Percentiles rank a stretch among this genome's conserved stretches.
Evolutionary conservation across 2,329 filamentous ascomycete genomes (phyloP).

Genomic region (Alternaria hordeiaustralica): DNA sequence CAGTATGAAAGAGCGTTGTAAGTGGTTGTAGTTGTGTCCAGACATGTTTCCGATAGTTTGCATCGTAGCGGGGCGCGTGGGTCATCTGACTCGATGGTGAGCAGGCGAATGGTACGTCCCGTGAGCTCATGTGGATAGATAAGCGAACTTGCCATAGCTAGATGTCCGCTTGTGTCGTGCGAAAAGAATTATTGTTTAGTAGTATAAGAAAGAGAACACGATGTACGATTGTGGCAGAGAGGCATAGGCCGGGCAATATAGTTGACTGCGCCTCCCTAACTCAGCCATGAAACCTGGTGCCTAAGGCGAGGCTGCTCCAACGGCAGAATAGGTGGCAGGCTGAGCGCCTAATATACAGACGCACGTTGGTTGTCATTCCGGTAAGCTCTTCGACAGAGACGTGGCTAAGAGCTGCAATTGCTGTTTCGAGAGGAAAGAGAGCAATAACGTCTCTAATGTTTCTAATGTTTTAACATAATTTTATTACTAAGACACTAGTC

Average conservation of each 20-base stretch:
- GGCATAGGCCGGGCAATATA: not conserved
- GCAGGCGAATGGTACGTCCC: not conserved
- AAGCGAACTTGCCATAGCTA: not conserved
- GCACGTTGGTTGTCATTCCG: not conserved
- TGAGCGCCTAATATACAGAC: not conserved
- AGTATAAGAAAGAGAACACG: not conserved
- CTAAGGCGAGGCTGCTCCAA: not conserved
- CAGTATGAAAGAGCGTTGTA: not conserved
- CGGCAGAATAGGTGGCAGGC: not conserved
- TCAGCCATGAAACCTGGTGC: not conserved
- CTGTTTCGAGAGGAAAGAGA: not conserved
- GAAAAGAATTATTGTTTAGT: not conserved
- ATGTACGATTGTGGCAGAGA: too few relatives aligned
- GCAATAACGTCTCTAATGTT: not conserved
- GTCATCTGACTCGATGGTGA: not conserved
- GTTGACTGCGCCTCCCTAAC: not conserved
- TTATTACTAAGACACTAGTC: too few relatives aligned
- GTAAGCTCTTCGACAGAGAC: not conserved
- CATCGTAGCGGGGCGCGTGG: not conserved
- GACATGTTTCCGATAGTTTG: not conserved
- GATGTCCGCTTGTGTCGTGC: too few relatives aligned
- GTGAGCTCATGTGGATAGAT: not conserved
- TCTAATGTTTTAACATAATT: too few relatives aligned
- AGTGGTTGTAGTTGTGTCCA: not conserved
- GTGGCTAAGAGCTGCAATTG: not conserved